Evolutionary conservation across 495 filamentous ascomycete genomes (phyloP), one percentile per base, ranked within the genome.

Genomic region (Penicillium cinerascens): DNA sequence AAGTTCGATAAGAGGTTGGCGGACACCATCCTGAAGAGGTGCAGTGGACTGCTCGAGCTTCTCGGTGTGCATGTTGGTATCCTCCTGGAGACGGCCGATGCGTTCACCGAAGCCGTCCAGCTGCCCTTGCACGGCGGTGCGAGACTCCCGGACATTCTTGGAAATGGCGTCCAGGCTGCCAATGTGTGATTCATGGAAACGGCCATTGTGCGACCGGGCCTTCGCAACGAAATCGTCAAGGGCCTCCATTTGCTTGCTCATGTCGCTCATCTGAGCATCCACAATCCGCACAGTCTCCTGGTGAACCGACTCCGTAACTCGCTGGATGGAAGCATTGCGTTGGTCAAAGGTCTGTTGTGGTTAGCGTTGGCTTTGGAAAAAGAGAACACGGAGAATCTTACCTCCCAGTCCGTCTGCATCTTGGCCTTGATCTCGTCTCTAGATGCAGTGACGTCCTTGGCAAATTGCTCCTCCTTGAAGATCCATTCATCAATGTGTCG

Each of bases 201-300:
- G 67, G 36, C 86, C 80, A 62, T 97, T 97, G 56, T 93, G 86
- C 6, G 81, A 86, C 49, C 86, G 83, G 13, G 95, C 91, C 40
- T 88, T 87, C 23, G 87, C 77, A 29, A 97, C 89, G 55, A 96
- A 96, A 52, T 91, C 88, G 69, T 96, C 93, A 6, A 97, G 78
- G 6, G 88, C 87, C 56, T 80, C 80, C 82, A 98, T 92, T 70
- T 97, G 90, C 7, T 76, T 77, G 50, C 87, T 85, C 71, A 98
- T 87, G 51, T 95, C 86, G 36, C 78, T 79, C 73, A 96, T 87
- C 67, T 97, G 95, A 22, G 85, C 86, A 63, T 92, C 87, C 9
- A 97, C 92, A 58, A 95, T 93, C 1, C 84, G 84, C 17, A 96
- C 82, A 0, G 92, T 95, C 69, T 95, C 87, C n/a, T 88, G 86